A percentile compares a stretch with the other conserved stretches of the same genome.
Evolutionary conservation across 257 asterid genomes (phyloP).

Genomic region (Nicotiana paniculata): DNA sequence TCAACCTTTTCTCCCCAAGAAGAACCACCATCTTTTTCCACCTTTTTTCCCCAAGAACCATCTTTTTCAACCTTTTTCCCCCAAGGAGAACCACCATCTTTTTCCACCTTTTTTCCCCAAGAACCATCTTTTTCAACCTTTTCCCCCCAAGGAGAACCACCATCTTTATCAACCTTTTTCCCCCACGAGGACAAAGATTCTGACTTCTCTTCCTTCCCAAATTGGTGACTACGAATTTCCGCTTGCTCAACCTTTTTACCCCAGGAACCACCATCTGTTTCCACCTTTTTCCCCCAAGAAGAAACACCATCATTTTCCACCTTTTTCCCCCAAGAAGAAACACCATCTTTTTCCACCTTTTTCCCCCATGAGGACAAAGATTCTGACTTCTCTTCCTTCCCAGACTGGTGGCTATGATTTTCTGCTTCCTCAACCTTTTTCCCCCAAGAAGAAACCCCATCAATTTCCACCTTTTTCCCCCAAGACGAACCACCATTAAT

Average conservation of each 20-base stretch:
- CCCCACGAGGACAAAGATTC: slow-evolving; percentile 10
- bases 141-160: slow-evolving; percentile 23
- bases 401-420: neutral
- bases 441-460: slow-evolving; percentile 16
- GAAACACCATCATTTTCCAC: neutral
- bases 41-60: neutral
- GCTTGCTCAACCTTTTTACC: neutral
- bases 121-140: neutral
- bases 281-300: neutral
- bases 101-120: neutral
- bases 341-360: neutral
- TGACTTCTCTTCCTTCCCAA: neutral
- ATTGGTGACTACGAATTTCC: neutral
- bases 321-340: neutral
- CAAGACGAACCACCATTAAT: slow-evolving; percentile 8
- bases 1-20: slow-evolving; percentile 21
- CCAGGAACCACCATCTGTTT: neutral
- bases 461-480: slow-evolving; percentile 16
- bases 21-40: neutral
- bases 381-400: neutral
- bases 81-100: slow-evolving; percentile 20
- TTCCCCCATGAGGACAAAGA: neutral
- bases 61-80: neutral
- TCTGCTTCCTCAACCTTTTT: neutral
- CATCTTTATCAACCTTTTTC: neutral